Percentiles rank a stretch among this genome's conserved stretches.
Evolutionary conservation across 2,329 filamentous ascomycete species (phyloP).

Genomic region (Hypoxylon sp.): DNA sequence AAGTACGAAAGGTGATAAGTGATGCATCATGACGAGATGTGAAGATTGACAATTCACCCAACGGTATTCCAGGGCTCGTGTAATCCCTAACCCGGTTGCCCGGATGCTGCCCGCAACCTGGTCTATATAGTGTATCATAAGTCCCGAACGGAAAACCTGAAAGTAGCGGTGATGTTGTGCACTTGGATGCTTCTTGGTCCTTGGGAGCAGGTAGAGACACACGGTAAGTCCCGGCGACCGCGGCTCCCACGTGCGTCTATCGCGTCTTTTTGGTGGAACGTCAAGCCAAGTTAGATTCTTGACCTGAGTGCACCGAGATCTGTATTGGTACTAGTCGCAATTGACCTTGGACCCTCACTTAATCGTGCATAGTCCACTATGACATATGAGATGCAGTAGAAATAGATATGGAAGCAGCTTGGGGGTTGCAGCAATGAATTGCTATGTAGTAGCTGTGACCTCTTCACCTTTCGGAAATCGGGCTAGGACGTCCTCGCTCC

Average conservation of each 20-base stretch:
- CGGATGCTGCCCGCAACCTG: constrained; percentile 22
- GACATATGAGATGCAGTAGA: background rate
- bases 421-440: background rate
- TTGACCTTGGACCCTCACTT: constrained; percentile 5
- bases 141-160: constrained; percentile 18
- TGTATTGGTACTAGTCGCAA: constrained; percentile 21
- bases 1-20: constrained; percentile 18
- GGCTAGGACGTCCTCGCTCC: background rate
- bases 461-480: constrained; percentile 1
- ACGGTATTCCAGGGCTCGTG: constrained; percentile 18
- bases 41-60: constrained; percentile 16
- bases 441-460: constrained; percentile 6
- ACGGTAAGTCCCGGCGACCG: constrained; percentile 21
- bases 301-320: constrained; percentile 12
- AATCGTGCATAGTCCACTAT: background rate
- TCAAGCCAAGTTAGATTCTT: constrained; percentile 1
- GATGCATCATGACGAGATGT: constrained; percentile 29
- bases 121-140: constrained; percentile 6
- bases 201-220: constrained; percentile 4
- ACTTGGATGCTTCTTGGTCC: constrained; percentile 11
- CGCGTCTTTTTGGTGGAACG: constrained; percentile 24
- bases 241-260: constrained; percentile 26
- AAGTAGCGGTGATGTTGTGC: constrained; percentile 31
- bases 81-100: constrained; percentile 9
- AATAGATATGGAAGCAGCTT: constrained; percentile 10